Evolutionary conservation across 2,329 filamentous ascomycete genomes (phyloP).

Genomic region (Scortechinia acanthostroma): DNA sequence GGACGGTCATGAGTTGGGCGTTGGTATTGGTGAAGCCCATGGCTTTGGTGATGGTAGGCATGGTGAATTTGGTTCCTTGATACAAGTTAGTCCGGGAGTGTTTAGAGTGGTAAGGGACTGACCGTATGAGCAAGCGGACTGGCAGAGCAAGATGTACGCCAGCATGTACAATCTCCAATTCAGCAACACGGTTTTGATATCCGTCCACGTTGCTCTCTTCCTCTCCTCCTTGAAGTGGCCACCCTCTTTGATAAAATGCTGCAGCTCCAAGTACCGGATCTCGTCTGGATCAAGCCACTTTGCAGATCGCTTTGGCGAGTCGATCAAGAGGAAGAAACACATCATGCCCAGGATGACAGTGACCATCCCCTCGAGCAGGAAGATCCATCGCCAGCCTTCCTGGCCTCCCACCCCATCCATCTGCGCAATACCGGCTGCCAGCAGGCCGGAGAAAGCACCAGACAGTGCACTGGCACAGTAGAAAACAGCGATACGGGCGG

Average conservation of each 20-base stretch:
- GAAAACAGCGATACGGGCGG: conserved; percentile 18
- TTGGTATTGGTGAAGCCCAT: conserved; percentile 20
- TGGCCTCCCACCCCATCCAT: conserved; percentile 34
- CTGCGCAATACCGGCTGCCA: conserved; percentile 32
- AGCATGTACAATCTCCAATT: conserved; percentile 8
- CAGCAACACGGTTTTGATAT: conserved; percentile 6
- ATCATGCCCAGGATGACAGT: conserved; percentile 25
- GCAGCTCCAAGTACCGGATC: conserved; percentile 7
- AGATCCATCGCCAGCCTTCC: conserved; percentile 41
- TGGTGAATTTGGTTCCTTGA: conserved; percentile 16
- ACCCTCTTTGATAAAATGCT: conserved; percentile 8
- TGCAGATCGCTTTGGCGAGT: conserved; percentile 3
- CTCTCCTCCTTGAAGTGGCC: conserved; percentile 4
- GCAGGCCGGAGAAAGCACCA: conserved; percentile 35
- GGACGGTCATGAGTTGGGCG: conserved; percentile 16
- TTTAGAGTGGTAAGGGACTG: too few species aligned
- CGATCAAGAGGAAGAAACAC: conserved; percentile 32
- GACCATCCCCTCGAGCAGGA: conserved; percentile 39
- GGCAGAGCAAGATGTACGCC: conserved; percentile 13
- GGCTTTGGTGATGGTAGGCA: conserved; percentile 22
- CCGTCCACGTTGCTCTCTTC: conserved; percentile 5
- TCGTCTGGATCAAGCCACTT: conserved; percentile 6
- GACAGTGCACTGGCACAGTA: conserved; percentile 23
- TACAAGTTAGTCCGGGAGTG: too few species aligned
- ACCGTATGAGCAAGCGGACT: conserved; percentile 13